Base-by-base conservation (phyloP, 164 flowering plant species). In the Vitis riparia region DNA sequence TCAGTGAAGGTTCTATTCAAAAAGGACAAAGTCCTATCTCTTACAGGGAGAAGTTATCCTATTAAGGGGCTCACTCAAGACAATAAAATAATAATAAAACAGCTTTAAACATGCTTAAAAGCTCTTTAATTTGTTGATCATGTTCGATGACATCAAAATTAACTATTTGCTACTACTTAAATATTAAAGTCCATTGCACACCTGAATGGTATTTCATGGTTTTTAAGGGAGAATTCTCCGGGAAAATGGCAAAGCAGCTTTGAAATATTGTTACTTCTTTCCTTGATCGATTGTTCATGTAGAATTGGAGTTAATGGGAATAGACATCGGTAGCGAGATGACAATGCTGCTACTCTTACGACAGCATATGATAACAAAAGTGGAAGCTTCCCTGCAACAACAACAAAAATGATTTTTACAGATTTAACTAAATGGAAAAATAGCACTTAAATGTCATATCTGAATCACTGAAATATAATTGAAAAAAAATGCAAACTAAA, bases 131-230 rank as follows among this genome's bases (percentile, higher is more conserved):
- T 6, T 6, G 44, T 37, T 37, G 44, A 3, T 37, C 44, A 37
- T 37, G 44, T 37, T 37, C 44, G 6, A 53, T 53, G 56, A 3
- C 56, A 53, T 53, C 56, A 53, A 53, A 37, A 37, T 37, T 37
- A 37, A 37, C 44, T 37, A 37, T 37, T 6, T 37, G 44, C 44
- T 37, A 37, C 44, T 61, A 8, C 9, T 30, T 7, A 16, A 62
- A 5, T 15, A 63, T 50, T n/a, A 62, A 59, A 59, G 13, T 27
- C 9, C 55, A 53, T 15, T 60, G 60, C 77, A 70, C 72, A 89
- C 97, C 94, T 85, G 55, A 77, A 55, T 67, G 91, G 92, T 29
- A 83, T 63, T 75, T 81, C 79, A 32, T 64, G 60, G 51, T 63
- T 74, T 50, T 68, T 73, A 66, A 75, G 44, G 27, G 72, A 73